Evolutionary conservation across 345 rosid species (phyloP).

Genomic region (Syzygium jambos): DNA sequence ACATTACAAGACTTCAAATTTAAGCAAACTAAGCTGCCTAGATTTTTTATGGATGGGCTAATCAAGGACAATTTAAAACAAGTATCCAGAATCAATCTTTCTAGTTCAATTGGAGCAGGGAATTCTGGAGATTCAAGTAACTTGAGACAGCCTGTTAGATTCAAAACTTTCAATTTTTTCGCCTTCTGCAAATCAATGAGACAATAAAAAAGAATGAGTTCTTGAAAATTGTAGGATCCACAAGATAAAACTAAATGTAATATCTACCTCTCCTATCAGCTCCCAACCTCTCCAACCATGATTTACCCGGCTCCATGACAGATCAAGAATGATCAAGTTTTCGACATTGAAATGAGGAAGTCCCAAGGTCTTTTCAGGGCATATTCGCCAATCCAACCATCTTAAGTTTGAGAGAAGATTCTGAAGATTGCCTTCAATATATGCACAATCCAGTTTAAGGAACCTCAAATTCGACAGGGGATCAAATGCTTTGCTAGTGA

Average conservation of each 20-base stretch:
- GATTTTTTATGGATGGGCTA: fast-evolving
- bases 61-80: fast-evolving
- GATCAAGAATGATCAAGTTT: background rate
- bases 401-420: background rate
- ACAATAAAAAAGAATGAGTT: background rate
- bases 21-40: background rate
- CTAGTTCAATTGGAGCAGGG: background rate
- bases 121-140: background rate
- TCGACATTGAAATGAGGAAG: background rate
- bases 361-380: background rate
- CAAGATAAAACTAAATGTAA: background rate
- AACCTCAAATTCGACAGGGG: background rate
- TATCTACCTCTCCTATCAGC: background rate
- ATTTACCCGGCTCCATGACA: background rate
- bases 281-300: background rate
- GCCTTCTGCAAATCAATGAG: background rate
- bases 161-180: background rate
- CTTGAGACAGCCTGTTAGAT: background rate
- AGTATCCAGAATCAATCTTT: background rate
- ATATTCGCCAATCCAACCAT: background rate
- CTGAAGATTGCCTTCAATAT: background rate
- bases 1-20: background rate
- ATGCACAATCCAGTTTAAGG: background rate
- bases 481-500: background rate
- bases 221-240: fast-evolving